Base-by-base conservation (phyloP, 169 alveolate genomes). In the Eimeria praecox region DNA sequence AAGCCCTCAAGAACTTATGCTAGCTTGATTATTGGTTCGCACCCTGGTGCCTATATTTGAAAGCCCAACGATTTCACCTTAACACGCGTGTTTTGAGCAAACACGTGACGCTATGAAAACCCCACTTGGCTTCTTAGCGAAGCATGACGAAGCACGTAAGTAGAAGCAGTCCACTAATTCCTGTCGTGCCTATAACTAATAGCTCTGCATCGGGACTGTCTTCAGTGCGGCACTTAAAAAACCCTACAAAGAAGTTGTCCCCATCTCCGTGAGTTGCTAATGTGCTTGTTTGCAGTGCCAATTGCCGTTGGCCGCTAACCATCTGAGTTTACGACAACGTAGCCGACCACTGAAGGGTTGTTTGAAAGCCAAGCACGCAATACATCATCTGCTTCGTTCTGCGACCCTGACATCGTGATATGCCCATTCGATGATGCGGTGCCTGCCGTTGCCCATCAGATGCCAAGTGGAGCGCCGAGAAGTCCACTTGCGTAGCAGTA, bases 311-410 rank as follows among this genome's bases (percentile, higher is more conserved):
- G 40, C 33, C 14, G 64, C 96, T 86, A 49, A 94, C 96, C 97
- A 71, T 95, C 97, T 33, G 97, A 71, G 85, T 90, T 95, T 62
- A 95, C 85, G 24, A 95, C 97, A 40, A 95, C 97, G 49, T 95
- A 95, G 59, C 95, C 97, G 52, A 95, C 94, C 18, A 89, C 94
- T 18, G 94, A 78, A 3, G 95, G 97, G 62, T 95, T 80, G 56
- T 71, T 94, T 24, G 94, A 44, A 24, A 69, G 64, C 97, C 96
- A 94, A 24, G 86, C 64, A 5, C 96, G 94, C 64, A 94, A 86
- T 69, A 88, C 86, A 14, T 94, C 96, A 64, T 94, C 96, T 56
- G 90, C 95, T 77, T 94, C 96, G 77, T 66, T 94, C 85, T 64
- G 89, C 22, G 96, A 59, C 66, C 95, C 90, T 35, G 95, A 86